Percentiles rank a stretch among this genome's conserved stretches.
Evolutionary conservation across 2,329 filamentous ascomycete species (phyloP).

Genomic region (Leptodontidium sp.): DNA sequence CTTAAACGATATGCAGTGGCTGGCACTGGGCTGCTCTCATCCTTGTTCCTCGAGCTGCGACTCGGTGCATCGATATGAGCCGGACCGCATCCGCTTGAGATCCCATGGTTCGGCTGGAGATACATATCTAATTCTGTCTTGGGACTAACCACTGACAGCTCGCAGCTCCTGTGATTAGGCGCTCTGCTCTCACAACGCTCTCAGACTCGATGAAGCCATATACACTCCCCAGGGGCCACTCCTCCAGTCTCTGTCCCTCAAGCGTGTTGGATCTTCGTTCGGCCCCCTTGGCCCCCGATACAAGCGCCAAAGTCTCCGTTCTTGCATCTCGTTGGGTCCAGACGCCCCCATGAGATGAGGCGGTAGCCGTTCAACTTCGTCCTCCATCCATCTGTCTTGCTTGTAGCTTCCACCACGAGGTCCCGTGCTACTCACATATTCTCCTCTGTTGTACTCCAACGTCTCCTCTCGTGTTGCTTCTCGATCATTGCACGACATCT

Average conservation of each 20-base stretch:
- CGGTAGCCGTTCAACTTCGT: slow-evolving; percentile 32
- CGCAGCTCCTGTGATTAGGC: slow-evolving; percentile 53
- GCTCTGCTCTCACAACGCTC: slow-evolving; percentile 49
- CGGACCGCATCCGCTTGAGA: slow-evolving; percentile 56
- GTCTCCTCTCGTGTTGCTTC: slow-evolving; percentile 36
- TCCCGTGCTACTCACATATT: slow-evolving; percentile 42
- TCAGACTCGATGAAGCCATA: slow-evolving; percentile 49
- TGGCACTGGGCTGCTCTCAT: slow-evolving; percentile 28
- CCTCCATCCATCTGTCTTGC: slow-evolving; percentile 26
- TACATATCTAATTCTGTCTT: slow-evolving; percentile 48
- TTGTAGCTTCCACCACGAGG: slow-evolving; percentile 38
- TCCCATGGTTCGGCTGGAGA: slow-evolving; percentile 53
- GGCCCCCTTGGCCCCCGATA: slow-evolving; percentile 40
- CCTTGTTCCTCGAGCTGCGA: slow-evolving; percentile 39
- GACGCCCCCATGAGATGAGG: slow-evolving; percentile 43
- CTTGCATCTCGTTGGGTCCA: slow-evolving; percentile 39
- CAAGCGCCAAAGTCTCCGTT: slow-evolving; percentile 42
- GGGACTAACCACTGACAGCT: slow-evolving; percentile 53
- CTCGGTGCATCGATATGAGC: slow-evolving; percentile 47
- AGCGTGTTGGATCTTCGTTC: slow-evolving; percentile 42
- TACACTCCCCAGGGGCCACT: slow-evolving; percentile 49
- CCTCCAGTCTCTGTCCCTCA: slow-evolving; percentile 36
- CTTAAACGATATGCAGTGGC: slow-evolving; percentile 51
- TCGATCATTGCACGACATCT: slow-evolving; percentile 36
- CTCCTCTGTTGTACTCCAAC: slow-evolving; percentile 41